Conservation (phyloP, 768 basidiomycete species). For the Chalciporus pseudorubinellus region DNA sequence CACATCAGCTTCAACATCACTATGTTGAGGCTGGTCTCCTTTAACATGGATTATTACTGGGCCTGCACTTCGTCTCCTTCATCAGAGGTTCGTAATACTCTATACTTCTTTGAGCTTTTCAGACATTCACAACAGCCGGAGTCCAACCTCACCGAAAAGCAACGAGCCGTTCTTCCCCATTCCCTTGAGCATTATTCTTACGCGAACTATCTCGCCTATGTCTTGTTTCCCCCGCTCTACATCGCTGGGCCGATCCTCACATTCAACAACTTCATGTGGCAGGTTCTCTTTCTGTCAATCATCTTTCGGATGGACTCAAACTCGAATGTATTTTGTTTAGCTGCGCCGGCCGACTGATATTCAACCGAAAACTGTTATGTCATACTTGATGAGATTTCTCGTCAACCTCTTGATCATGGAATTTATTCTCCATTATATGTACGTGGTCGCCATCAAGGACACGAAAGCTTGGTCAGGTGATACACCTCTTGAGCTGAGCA, state of each 20-base stretch:
- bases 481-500: conserved; percentile 75
- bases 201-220: conserved; percentile 75
- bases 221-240: conserved; percentile 91
- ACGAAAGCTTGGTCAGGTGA: conserved; percentile 76
- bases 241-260: conserved; percentile 96
- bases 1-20: conserved; percentile 94
- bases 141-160: conserved; percentile 48
- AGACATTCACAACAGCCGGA: conserved; percentile 23
- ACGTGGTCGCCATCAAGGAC: conserved; percentile 95
- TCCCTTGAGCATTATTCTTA: conserved; percentile 60
- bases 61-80: conserved; percentile 45
- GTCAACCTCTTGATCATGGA: conserved; percentile 83
- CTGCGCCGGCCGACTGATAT: conserved; percentile 57
- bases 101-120: neutral
- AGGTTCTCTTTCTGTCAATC: conserved; percentile 51
- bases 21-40: conserved; percentile 90
- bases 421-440: conserved; percentile 88
- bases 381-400: conserved; percentile 72
- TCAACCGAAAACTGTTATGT: conserved; percentile 35
- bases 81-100: conserved; percentile 39
- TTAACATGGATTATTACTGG: conserved; percentile 94
- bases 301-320: neutral
- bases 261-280: conserved; percentile 94
- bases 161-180: conserved; percentile 58
- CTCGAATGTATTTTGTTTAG: conserved; percentile 34